Conservation (phyloP, 768 basidiomycete species). For the Chalciporus chontae region DNA sequence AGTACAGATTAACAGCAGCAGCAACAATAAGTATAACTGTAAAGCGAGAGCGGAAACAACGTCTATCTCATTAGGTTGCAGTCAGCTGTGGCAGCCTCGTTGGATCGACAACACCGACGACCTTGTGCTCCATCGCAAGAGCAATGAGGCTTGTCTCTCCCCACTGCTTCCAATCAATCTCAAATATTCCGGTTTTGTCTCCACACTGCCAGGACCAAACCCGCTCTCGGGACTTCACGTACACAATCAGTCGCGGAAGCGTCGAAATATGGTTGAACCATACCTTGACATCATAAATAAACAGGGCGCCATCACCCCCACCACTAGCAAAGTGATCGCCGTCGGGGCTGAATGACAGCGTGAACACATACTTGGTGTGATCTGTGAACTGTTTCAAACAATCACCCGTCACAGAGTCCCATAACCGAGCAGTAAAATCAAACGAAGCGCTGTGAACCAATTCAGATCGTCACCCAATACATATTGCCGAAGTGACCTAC, state of each 20-base stretch:
- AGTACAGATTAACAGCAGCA: neutral
- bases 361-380: conserved; percentile 70
- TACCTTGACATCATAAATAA: conserved; percentile 69
- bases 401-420: conserved; percentile 76
- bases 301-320: conserved; percentile 72
- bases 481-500: conserved; percentile 40
- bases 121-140: conserved; percentile 61
- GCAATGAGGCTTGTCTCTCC: conserved; percentile 58
- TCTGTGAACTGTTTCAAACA: conserved; percentile 71
- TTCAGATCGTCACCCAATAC: conserved; percentile 1
- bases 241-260: conserved; percentile 7
- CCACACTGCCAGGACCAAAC: conserved; percentile 65
- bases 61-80: neutral
- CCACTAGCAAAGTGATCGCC: conserved; percentile 73
- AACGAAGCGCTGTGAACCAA: conserved; percentile 60
- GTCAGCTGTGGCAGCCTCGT: conserved; percentile 31
- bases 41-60: conserved; percentile 1
- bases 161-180: conserved; percentile 70
- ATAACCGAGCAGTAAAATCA: conserved; percentile 75
- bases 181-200: conserved; percentile 66
- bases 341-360: conserved; percentile 71
- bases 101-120: conserved; percentile 67
- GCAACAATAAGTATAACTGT: neutral
- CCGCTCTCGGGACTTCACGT: conserved; percentile 41
- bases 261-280: conserved; percentile 16